Conservation (phyloP, 2,329 filamentous ascomycete species). For the Arthrinium puccinioides region DNA sequence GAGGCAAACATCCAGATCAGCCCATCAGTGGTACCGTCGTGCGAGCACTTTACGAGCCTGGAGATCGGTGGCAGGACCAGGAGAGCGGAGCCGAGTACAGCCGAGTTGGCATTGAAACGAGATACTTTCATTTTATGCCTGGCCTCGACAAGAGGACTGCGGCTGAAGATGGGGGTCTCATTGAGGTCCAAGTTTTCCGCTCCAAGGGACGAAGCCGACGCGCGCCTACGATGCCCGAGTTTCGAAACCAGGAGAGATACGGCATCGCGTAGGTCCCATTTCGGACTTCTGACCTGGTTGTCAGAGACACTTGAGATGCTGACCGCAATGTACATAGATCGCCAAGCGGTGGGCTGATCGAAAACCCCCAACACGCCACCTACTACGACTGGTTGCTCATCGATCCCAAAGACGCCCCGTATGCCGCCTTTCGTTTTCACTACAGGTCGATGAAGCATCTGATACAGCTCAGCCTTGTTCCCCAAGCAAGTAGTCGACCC, state of each 20-base stretch:
- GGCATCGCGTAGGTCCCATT: constrained; percentile 42
- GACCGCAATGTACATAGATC: constrained; percentile 28
- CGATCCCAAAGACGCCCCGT: constrained; percentile 45
- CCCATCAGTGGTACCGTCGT: constrained; percentile 31
- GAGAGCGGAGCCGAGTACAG: constrained; percentile 24
- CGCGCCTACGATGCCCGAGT: constrained; percentile 33
- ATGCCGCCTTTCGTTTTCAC: constrained; percentile 46
- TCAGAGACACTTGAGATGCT: background rate
- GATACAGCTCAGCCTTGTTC: constrained; percentile 38
- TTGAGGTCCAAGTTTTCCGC: constrained; percentile 46
- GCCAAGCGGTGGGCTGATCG: constrained; percentile 44
- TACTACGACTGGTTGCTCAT: constrained; percentile 46
- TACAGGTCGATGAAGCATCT: constrained; percentile 47
- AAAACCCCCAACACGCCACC: constrained; percentile 39
- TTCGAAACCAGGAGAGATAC: constrained; percentile 39
- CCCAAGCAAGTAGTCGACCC: constrained; percentile 13
- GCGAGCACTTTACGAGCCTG: constrained; percentile 42
- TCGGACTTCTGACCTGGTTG: background rate
- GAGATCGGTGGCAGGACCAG: constrained; percentile 30
- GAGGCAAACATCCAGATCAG: background rate
- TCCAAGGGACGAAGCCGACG: constrained; percentile 38
- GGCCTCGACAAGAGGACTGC: constrained; percentile 26
- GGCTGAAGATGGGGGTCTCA: constrained; percentile 46
- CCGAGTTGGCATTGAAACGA: constrained; percentile 36
- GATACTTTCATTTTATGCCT: constrained; percentile 43